Conservation (phyloP, 208 protist species). For the Lotmaria passim region DNA sequence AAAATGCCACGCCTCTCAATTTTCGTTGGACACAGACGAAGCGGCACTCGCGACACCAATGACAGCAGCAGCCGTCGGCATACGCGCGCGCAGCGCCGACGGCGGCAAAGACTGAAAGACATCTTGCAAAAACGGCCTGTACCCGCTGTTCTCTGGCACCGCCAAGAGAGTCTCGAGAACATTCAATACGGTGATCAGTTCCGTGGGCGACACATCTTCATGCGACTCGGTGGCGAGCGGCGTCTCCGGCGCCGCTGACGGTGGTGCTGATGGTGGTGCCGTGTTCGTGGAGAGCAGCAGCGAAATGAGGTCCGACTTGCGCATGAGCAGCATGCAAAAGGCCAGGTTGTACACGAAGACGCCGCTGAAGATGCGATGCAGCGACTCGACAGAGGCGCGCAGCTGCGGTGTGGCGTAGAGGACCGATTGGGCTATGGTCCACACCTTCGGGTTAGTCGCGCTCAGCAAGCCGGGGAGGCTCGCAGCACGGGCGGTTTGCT, state of each 20-base stretch:
- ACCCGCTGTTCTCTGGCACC: constrained; percentile 48
- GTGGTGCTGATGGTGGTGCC: not conserved
- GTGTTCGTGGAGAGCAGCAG: constrained; percentile 21
- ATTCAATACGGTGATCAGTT: constrained; percentile 22
- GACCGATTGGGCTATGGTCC: constrained; percentile 66
- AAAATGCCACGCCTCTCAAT: no score
- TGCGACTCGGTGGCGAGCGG: not conserved
- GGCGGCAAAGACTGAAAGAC: constrained; percentile 57
- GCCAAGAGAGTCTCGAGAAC: constrained; percentile 38
- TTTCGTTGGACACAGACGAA: not conserved
- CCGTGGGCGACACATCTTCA: not conserved
- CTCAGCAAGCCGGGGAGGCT: constrained; percentile 30
- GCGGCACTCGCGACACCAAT: not conserved
- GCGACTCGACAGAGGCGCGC: constrained; percentile 31
- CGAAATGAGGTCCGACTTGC: constrained; percentile 42
- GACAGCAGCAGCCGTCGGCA: not conserved
- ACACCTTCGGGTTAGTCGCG: constrained; percentile 41
- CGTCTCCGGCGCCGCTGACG: not conserved
- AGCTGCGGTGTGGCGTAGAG: constrained; percentile 55
- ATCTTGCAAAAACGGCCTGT: constrained; percentile 59
- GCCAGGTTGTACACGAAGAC: constrained; percentile 40
- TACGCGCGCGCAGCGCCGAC: constrained; percentile 19
- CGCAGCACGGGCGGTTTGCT: constrained; percentile 21
- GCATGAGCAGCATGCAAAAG: constrained; percentile 65
- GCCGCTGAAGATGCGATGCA: constrained; percentile 41